Conservation (phyloP, 495 filamentous ascomycete species). For the Hyphodiscus hymeniophilus region DNA sequence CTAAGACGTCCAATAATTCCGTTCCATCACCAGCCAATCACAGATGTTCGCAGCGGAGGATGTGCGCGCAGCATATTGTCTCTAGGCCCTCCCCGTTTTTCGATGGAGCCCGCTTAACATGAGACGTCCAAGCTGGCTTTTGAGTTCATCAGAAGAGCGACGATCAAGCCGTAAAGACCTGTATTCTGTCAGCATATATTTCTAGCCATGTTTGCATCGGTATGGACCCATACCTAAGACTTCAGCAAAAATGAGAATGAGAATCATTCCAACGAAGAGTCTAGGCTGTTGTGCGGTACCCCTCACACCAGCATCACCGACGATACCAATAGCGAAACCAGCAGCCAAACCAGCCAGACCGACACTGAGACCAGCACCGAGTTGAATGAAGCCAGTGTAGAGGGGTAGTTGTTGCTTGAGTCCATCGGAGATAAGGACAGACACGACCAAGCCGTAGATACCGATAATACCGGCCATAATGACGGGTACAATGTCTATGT, state of each 20-base stretch:
- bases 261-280: constrained; percentile 99
- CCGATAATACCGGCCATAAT: constrained; percentile 99
- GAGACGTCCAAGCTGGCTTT: constrained; percentile 46
- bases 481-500: constrained; percentile 91
- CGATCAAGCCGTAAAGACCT: constrained; percentile 97
- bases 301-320: constrained; percentile 97
- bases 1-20: constrained; percentile 2
- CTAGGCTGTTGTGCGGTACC: constrained; percentile 96
- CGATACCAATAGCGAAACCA: constrained; percentile 98
- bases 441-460: constrained; percentile 99
- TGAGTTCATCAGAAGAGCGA: constrained; percentile 98
- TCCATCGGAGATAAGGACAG: constrained; percentile 91
- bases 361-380: constrained; percentile 93
- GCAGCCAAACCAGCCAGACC: constrained; percentile 95
- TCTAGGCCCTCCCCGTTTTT: constrained; percentile 7
- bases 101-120: constrained; percentile 13
- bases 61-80: constrained; percentile 16
- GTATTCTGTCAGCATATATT: constrained; percentile 11
- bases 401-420: constrained; percentile 75
- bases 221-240: constrained; percentile 71
- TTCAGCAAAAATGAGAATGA: constrained; percentile 99
- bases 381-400: constrained; percentile 93
- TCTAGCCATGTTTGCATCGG: neutral
- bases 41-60: constrained; percentile 13
- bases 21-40: constrained; percentile 18